Percentiles rank a stretch among this genome's conserved stretches.
These are phyloP conservation scores for Biscogniauxia marginata DNA, from an alignment of 2,329 filamentous ascomycete species.

Conservation along the genomic window DNA sequence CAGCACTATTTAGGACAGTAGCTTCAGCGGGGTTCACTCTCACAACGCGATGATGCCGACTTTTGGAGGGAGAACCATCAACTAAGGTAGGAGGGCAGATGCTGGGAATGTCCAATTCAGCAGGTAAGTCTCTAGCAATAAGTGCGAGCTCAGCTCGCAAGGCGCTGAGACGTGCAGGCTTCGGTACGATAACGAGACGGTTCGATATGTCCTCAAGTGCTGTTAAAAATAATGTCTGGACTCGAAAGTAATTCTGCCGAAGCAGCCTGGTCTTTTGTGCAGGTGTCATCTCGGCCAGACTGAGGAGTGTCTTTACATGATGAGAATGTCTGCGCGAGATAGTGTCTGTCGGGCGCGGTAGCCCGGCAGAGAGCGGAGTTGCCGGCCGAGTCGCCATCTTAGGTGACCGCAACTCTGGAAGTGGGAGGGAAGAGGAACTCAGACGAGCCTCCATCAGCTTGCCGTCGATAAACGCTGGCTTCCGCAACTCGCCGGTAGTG, in stretches of 20 bases:
- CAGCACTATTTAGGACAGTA: slow-evolving; percentile 81
- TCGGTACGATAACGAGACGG: slow-evolving; percentile 77
- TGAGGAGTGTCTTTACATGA: slow-evolving; percentile 54
- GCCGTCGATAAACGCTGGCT: slow-evolving; percentile 51
- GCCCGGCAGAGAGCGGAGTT: slow-evolving; percentile 57
- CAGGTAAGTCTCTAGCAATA: slow-evolving; percentile 76
- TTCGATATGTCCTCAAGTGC: slow-evolving; percentile 83
- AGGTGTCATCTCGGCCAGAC: slow-evolving; percentile 59
- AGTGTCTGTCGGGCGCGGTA: slow-evolving; percentile 48
- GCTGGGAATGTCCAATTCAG: slow-evolving; percentile 79
- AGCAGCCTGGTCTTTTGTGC: slow-evolving; percentile 70
- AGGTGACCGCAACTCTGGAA: slow-evolving; percentile 60
- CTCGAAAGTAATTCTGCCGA: slow-evolving; percentile 79
- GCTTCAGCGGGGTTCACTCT: slow-evolving; percentile 80
- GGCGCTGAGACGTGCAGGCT: slow-evolving; percentile 76
- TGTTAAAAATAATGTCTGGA: slow-evolving; percentile 75
- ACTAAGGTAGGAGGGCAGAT: slow-evolving; percentile 75
- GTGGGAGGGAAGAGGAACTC: slow-evolving; percentile 65
- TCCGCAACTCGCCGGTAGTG: slow-evolving; percentile 28
- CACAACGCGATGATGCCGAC: slow-evolving; percentile 79
- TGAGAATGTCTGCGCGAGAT: slow-evolving; percentile 61
- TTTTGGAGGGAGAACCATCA: slow-evolving; percentile 71
- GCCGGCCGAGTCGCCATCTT: slow-evolving; percentile 50
- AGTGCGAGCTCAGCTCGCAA: slow-evolving; percentile 77
- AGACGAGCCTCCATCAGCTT: slow-evolving; percentile 58